Conservation (phyloP, 495 filamentous ascomycete species). For the Penicillium crystallinum region DNA sequence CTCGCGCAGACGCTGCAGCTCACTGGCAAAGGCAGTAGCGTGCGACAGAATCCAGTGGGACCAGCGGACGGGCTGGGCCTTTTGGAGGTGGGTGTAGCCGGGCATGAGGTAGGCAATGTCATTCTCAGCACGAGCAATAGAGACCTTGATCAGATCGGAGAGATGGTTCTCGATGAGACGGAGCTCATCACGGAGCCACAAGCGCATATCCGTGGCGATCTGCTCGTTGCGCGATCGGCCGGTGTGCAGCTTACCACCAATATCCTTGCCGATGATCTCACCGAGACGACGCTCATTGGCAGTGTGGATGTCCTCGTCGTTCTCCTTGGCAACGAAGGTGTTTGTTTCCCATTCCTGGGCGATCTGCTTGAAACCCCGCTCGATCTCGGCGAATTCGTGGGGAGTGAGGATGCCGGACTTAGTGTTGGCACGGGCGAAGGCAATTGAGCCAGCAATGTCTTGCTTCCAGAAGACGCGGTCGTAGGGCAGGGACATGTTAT, state of each 20-base stretch:
- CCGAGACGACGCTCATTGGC: constrained; percentile 88
- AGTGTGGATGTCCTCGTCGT: constrained; percentile 73
- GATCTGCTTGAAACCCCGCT: constrained; percentile 66
- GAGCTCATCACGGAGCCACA: constrained; percentile 83
- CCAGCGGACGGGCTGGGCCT: constrained; percentile 87
- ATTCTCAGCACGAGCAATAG: constrained; percentile 66
- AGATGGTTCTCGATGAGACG: constrained; percentile 65
- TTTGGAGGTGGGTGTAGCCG: constrained; percentile 85
- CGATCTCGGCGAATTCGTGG: constrained; percentile 71
- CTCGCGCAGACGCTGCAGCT: constrained; percentile 75
- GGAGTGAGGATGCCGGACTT: constrained; percentile 69
- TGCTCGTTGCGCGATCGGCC: constrained; percentile 92
- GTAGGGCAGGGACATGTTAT: constrained; percentile 83
- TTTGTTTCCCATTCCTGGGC: constrained; percentile 65
- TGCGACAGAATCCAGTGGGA: constrained; percentile 82
- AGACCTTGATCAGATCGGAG: constrained; percentile 64
- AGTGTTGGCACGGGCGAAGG: constrained; percentile 80
- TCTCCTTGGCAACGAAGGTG: constrained; percentile 41
- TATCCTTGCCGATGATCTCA: constrained; percentile 82
- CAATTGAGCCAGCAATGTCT: constrained; percentile 76
- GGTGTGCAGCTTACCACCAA: constrained; percentile 90
- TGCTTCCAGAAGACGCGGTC: constrained; percentile 78
- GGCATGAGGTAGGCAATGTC: constrained; percentile 65
- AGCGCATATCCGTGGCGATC: constrained; percentile 85
- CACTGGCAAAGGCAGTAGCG: constrained; percentile 66